Percentiles rank a stretch among this genome's conserved stretches.
phyloP scores from a whole-genome alignment of 2,329 filamentous ascomycete species.

The Tolypocladium cylindrosporum region DNA sequence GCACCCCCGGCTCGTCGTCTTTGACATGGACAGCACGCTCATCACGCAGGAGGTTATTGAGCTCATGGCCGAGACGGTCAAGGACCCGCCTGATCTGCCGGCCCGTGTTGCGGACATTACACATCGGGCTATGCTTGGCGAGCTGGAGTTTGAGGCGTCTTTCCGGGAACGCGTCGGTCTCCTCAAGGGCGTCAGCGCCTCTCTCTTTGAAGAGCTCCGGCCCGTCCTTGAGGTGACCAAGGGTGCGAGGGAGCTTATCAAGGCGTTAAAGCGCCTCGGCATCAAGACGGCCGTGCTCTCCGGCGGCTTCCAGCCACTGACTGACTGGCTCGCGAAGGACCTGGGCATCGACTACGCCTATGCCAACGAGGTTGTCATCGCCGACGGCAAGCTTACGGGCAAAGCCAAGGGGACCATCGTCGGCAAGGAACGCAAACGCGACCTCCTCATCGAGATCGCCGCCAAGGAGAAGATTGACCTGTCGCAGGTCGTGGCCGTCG shows the following conservation, averaged over 20 bases:
- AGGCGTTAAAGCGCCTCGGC: constrained; percentile 65
- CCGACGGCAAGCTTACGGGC: constrained; percentile 55
- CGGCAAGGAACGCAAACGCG: constrained; percentile 64
- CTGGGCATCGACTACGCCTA: constrained; percentile 80
- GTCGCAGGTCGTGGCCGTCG: constrained; percentile 62
- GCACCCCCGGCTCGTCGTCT: constrained; percentile 80
- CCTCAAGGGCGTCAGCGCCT: constrained; percentile 68
- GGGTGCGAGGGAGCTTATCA: constrained; percentile 67
- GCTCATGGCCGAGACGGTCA: constrained; percentile 74
- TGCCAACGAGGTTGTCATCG: constrained; percentile 73
- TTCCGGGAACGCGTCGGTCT: constrained; percentile 73
- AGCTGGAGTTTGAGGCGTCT: constrained; percentile 81
- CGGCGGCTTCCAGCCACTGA: constrained; percentile 84
- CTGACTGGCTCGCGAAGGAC: constrained; percentile 71
- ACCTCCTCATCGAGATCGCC: constrained; percentile 63
- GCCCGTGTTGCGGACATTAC: constrained; percentile 82
- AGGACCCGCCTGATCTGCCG: constrained; percentile 59
- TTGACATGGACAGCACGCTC: constrained; percentile 97
- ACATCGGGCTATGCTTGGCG: constrained; percentile 87
- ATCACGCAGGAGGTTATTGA: constrained; percentile 98
- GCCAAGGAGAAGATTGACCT: constrained; percentile 53
- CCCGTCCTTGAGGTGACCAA: constrained; percentile 69
- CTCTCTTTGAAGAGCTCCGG: constrained; percentile 70
- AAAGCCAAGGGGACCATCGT: constrained; percentile 65
- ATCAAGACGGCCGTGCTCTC: constrained; percentile 85